Evolutionary conservation across 371 early-diverging fungal species (phyloP), one percentile per base, ranked within the genome.

Genomic region (Circinella minor): DNA sequence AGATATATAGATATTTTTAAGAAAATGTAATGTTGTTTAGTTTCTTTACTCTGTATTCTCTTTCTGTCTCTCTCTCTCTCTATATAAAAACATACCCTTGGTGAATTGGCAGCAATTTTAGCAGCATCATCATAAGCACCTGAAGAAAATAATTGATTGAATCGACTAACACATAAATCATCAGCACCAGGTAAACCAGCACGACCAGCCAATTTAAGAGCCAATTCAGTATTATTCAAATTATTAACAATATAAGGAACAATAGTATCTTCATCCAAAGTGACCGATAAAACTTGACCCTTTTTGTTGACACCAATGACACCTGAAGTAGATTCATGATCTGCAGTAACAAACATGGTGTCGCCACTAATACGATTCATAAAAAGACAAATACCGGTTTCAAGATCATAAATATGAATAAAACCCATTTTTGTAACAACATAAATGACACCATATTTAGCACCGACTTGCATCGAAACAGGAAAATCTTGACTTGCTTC

Each of bases 401-500:
- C 98, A 55, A 99, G 85, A 74, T 98, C 98, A 81, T 95, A 98
- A 38, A 99, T 83, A 76, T 98, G 98, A 68, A 98, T 93, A 77
- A 93, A 98, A n/a, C 99, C 99, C 78, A 91, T 94, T 84, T 98
- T 98, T 69, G 98, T 99, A 55, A 98, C 94, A 63, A 99, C 78
- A 80, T 90, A 99, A 66, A 97, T 92, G 55, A 98, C 87, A 73
- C 93, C 94, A 77, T 95, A 95, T 82, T 94, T 94, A 55, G 92
- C 88, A 66, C 94, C 91, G 67, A 97, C 88, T 84, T 98, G 98
- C 96, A 98, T 95, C 9, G 96, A 89, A 4, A 99, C 98, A 36
- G 99, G 99, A 85, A 98, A 99, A 80, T 99, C 99, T 63, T 82
- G 86, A 36, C 86, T 90, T 14, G 96, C 96, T 79, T 98, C 98